Conservation (phyloP, 805 yeast species). For the Saccharomycopsis sp. region DNA sequence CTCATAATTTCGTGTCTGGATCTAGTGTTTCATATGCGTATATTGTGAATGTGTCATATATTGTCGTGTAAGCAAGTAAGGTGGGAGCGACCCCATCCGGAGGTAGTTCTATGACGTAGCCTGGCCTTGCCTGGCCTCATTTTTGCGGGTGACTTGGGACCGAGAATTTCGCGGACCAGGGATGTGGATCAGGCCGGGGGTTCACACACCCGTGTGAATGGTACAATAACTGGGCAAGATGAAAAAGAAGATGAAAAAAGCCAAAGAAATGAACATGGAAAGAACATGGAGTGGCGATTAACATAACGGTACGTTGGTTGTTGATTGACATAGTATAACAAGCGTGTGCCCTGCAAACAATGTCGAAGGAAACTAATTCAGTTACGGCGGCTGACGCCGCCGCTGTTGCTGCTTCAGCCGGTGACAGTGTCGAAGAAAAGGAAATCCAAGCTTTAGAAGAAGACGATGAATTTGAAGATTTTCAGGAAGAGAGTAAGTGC, state of each 20-base stretch:
- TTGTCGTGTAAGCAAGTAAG: too few species aligned
- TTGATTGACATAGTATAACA: too few species aligned
- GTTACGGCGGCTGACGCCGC: background rate
- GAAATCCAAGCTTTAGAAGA: conserved; percentile 73
- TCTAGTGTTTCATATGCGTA: background rate
- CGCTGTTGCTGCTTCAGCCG: background rate
- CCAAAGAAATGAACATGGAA: too few species aligned
- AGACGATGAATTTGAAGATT: conserved; percentile 96
- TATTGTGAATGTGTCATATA: background rate
- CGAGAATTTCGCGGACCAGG: background rate
- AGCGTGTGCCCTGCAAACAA: too few species aligned
- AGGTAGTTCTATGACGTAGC: background rate
- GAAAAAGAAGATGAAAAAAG: too few species aligned
- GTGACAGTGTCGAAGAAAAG: conserved; percentile 8
- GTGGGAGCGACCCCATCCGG: too few species aligned
- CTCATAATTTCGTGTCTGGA: background rate
- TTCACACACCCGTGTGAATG: background rate
- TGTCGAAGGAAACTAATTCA: conserved; percentile 15
- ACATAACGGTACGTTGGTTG: too few species aligned
- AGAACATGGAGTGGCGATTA: background rate
- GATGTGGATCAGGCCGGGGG: background rate
- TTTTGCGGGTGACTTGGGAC: background rate
- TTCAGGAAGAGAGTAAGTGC: conserved; percentile 68
- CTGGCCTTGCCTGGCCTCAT: background rate
- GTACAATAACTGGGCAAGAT: too few species aligned